Percentiles rank a stretch among this genome's conserved stretches.
phyloP scores from a whole-genome alignment of 768 basidiomycete genomes.

The Dioszegia aurantiaca region DNA sequence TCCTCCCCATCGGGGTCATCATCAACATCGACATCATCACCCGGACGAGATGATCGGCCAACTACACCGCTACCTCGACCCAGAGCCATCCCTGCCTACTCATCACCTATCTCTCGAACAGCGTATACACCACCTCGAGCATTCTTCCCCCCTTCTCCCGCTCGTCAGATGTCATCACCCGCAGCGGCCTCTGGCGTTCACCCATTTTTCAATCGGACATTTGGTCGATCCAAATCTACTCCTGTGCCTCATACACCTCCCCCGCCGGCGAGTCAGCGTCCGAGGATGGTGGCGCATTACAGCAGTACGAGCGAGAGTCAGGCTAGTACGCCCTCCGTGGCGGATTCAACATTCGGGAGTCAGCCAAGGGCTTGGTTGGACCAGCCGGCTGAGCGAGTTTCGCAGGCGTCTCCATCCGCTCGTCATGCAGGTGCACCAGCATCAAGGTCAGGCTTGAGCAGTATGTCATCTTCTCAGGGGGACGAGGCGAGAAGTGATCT shows the following conservation, averaged over 20 bases:
- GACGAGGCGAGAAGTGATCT: neutral
- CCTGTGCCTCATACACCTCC: conserved; percentile 19
- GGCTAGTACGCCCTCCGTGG: neutral
- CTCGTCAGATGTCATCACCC: neutral
- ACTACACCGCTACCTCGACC: conserved; percentile 21
- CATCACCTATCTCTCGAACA: conserved; percentile 23
- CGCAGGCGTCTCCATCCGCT: neutral
- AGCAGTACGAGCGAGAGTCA: conserved; percentile 21
- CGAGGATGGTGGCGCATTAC: conserved; percentile 34
- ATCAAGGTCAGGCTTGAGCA: no score
- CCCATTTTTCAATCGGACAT: conserved; percentile 40
- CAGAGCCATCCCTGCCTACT: conserved; percentile 25
- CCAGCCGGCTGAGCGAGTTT: neutral
- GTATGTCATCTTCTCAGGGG: no score
- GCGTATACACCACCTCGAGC: conserved; percentile 27
- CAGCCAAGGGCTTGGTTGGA: neutral
- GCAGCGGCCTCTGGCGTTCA: conserved; percentile 19
- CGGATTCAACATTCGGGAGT: conserved; percentile 9
- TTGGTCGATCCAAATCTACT: neutral
- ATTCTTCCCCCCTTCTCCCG: conserved; percentile 5
- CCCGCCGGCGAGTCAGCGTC: conserved; percentile 22
- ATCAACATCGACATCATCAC: conserved; percentile 1
- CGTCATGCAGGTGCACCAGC: neutral
- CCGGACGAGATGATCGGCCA: neutral
- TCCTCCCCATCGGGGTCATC: conserved; percentile 20